Percentiles rank a stretch among this genome's conserved stretches.
Evolutionary conservation across 140 eudicot genomes (phyloP).

Genomic region (Erigeron philadelphicus): DNA sequence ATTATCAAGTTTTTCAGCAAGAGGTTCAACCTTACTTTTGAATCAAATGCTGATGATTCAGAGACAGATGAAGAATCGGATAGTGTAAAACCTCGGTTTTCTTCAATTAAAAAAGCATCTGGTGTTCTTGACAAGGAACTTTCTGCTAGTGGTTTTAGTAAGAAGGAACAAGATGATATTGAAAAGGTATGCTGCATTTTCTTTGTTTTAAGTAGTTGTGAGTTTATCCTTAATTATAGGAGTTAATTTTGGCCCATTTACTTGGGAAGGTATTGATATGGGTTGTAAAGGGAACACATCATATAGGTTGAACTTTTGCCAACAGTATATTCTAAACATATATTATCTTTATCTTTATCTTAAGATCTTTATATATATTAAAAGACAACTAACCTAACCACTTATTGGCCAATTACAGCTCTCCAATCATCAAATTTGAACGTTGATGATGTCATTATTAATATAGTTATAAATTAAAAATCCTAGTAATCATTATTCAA

Average conservation of each 20-base stretch:
- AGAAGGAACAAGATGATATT: conserved; percentile 70
- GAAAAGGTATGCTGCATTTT: conserved; percentile 49
- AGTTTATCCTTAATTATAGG: background rate
- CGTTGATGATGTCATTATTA: too few species aligned
- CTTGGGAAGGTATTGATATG: background rate
- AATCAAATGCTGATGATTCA: conserved; percentile 47
- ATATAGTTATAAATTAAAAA: too few species aligned
- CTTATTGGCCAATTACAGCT: too few species aligned
- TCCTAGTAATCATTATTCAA: too few species aligned
- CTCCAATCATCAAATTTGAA: too few species aligned
- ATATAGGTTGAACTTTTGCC: background rate
- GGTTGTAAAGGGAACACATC: background rate
- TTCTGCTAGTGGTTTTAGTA: conserved; percentile 89
- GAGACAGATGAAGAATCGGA: conserved; percentile 51
- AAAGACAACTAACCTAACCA: too few species aligned
- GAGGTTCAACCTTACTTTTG: conserved; percentile 66
- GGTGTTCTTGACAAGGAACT: conserved; percentile 86
- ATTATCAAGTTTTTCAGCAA: conserved; percentile 72
- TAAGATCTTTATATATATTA: too few species aligned
- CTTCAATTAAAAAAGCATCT: conserved; percentile 55
- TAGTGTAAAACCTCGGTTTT: conserved; percentile 56
- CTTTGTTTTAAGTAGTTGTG: background rate
- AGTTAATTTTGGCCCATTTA: background rate
- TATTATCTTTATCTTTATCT: too few species aligned
- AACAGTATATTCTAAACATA: too few species aligned